Base-by-base conservation (phyloP, 768 basidiomycete genomes). In the Psilocybe cubensis region DNA sequence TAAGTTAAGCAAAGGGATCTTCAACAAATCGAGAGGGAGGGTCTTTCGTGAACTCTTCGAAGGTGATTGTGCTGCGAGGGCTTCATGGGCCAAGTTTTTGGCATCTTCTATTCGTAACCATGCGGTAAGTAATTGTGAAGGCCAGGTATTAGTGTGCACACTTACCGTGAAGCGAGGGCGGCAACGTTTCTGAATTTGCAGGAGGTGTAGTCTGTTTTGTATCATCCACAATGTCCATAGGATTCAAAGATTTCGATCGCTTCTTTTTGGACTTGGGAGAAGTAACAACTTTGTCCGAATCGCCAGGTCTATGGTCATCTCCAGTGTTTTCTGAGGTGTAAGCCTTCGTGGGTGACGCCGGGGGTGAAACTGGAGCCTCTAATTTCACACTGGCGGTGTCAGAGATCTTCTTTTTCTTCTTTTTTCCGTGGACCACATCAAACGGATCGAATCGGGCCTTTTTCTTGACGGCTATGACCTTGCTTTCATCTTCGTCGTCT, bases 361-460 rank as follows among this genome's bases (percentile, higher is more conserved):
- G 28, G 23, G 33, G 31, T 3, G 45, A 40, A 52, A 29, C 21
- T 17, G 38, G 40, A 17, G 29, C 2, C 21, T n/a, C 14, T 17
- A 59, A 21, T n/a, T 42, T 50, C 6, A 20, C 25, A 28, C n/a
- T 11, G 42, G 45, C 17, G 6, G 21, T 51, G 2, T 14, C 44
- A 20, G 54, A 27, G 2, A 41, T 56, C 27, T 54, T 68, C 53
- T 76, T 74, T 45, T 73, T 71, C 55, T 75, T 81, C 63, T 79
- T 83, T 70, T 78, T 83, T 63, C 76, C 78, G 58, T 77, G 72
- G 42, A 69, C 68, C 44, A 67, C 66, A 49, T 70, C 74, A 60
- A 90, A 91, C 0, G 86, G 86, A 62, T 91, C 89, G 17, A 74
- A 61, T 57, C 79, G 80, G 9, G 73, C 71, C 65, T 84, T 88